Evolutionary conservation across 768 basidiomycete species (phyloP).

Genomic region (Mycena polygramma): DNA sequence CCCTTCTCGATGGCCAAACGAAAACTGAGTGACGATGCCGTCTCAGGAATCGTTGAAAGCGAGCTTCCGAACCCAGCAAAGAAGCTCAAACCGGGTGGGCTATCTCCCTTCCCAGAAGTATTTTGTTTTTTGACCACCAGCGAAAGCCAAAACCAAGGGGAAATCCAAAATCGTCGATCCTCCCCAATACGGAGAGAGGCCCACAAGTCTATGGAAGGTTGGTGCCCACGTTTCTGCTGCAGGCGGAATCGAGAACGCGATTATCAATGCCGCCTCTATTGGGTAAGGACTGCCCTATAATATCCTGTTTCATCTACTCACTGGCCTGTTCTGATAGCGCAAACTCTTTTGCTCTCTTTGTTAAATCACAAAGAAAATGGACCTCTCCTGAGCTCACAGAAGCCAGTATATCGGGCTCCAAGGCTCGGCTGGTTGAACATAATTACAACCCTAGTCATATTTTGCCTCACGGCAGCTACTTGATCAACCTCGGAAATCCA

Average conservation of each 20-base stretch:
- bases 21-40: conserved; percentile 12
- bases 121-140: background rate
- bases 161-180: conserved; percentile 20
- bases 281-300: conserved; percentile 57
- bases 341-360: conserved; percentile 86
- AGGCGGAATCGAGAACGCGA: conserved; percentile 82
- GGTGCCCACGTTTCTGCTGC: conserved; percentile 89
- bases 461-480: conserved; percentile 88
- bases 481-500: conserved; percentile 88
- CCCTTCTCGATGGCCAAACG: conserved; percentile 31
- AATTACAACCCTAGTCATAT: conserved; percentile 74
- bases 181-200: conserved; percentile 37
- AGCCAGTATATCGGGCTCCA: conserved; percentile 69
- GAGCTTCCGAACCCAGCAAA: conserved; percentile 22
- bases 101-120: background rate
- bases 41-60: conserved; percentile 6
- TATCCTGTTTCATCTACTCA: background rate
- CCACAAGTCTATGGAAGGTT: conserved; percentile 69
- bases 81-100: conserved; percentile 21
- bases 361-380: conserved; percentile 91
- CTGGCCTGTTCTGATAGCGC: conserved; percentile 59
- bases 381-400: conserved; percentile 68
- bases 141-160: conserved; percentile 10
- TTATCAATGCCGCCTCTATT: conserved; percentile 77
- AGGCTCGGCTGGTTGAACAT: conserved; percentile 68